Evolutionary conservation across 2,329 filamentous ascomycete genomes (phyloP), one percentile per base, ranked within the genome.

Genomic region (Metarhizium album): DNA sequence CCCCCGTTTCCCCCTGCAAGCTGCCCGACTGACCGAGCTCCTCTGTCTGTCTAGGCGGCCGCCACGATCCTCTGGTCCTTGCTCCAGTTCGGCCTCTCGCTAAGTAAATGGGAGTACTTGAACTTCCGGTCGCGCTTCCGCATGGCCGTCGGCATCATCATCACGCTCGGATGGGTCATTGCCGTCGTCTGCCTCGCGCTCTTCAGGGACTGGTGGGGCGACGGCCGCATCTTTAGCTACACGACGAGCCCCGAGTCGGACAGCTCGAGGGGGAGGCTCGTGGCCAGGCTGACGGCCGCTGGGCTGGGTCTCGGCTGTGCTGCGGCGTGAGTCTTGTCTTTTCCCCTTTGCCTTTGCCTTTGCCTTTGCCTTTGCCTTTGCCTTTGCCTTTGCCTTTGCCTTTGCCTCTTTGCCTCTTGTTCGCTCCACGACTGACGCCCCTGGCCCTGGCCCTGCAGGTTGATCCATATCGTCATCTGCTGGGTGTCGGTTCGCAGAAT

Each of bases 101-200:
- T 31, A 4, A 37, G 47, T 7, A 37, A 40, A 16, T 46, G 47
- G 23, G 51, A 52, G 45, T 50, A 50, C 47, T 46, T 52, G 37
- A 52, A 52, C 51, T 50, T 52, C 45, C 51, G 47, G 18, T 52
- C 51, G 20, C 51, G 45, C 31, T 49, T 52, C 20, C 38, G 51
- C 29, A 52, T 52, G 51, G 40, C 46, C 16, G 50, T 52, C 24
- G 47, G 51, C 31, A 29, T 48, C 22, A n/a, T 52, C 22, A 50
- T 52, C 43, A 50, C 47, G 6, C 45, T 52, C 31, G 51, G 51
- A 3, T 52, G 38, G n/a, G 51, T 22, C 43, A 40, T 51, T 5
- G 43, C 49, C n/a, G 49, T 46, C 6, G 24, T 50, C 16, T 46
- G 23, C 43, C 29, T 37, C 13, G 49, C 43, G 11, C 24, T 50